A percentile compares a stretch with the other conserved stretches of the same genome.
Conservation (phyloP, 78 protist species). For the Speleostelium caveatum region DNA sequence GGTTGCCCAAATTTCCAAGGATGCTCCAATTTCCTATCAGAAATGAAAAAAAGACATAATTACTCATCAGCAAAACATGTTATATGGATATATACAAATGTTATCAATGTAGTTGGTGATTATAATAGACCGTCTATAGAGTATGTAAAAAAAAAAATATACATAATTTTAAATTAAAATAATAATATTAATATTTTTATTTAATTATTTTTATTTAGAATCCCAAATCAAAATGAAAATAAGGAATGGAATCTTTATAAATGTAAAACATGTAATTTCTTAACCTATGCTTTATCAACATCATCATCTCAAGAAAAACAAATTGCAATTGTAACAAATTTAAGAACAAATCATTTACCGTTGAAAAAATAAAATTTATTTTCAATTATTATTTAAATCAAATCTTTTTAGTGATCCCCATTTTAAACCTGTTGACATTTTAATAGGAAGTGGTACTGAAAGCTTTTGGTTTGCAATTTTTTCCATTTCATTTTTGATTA, state of each 20-base stretch:
- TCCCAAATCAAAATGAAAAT: slow-evolving; percentile 3
- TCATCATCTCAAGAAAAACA: slow-evolving; percentile 20
- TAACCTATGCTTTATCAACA: slow-evolving; percentile 54
- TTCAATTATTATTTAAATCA: too few species aligned
- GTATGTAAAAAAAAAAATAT: neutral
- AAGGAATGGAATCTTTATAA: slow-evolving; percentile 73
- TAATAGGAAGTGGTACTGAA: slow-evolving; percentile 42
- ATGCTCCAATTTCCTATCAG: slow-evolving; percentile 62
- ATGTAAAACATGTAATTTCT: slow-evolving; percentile 80
- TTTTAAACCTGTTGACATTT: slow-evolving; percentile 32
- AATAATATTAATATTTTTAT: neutral
- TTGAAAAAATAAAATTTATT: neutral
- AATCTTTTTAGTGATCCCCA: slow-evolving; percentile 64
- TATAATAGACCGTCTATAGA: slow-evolving; percentile 63
- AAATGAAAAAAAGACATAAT: slow-evolving; percentile 74
- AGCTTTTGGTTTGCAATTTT: slow-evolving; percentile 25
- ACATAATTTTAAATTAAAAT: neutral
- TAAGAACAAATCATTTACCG: neutral
- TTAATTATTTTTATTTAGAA: neutral
- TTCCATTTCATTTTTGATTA: slow-evolving; percentile 59
- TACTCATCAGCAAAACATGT: slow-evolving; percentile 36
- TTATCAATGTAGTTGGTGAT: slow-evolving; percentile 70
- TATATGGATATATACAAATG: slow-evolving; percentile 55
- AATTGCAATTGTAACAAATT: slow-evolving; percentile 74
- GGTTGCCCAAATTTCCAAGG: slow-evolving; percentile 68